phyloP scores from a whole-genome alignment of 2,329 filamentous ascomycete genomes.

The Colletotrichum liaoningense region DNA sequence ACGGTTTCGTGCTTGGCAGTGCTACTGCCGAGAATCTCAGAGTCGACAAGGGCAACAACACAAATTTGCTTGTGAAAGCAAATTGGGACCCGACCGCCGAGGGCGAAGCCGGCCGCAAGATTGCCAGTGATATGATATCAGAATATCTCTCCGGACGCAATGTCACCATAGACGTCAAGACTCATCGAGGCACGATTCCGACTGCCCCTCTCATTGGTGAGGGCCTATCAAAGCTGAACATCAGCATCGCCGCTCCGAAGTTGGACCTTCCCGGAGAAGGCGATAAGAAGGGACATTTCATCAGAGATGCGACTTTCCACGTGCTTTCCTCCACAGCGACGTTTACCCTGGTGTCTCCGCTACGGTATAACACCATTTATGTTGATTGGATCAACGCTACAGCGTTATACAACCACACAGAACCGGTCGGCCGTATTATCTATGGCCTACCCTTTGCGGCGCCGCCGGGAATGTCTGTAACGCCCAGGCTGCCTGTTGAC shows the following conservation, averaged over 20 bases:
- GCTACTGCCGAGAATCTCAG: slow-evolving; percentile 73
- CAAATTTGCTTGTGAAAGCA: slow-evolving; percentile 73
- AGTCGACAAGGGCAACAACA: slow-evolving; percentile 78
- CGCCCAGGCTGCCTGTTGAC: slow-evolving; percentile 83
- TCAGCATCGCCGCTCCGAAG: slow-evolving; percentile 78
- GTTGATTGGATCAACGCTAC: slow-evolving; percentile 86
- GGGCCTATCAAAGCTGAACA: slow-evolving; percentile 76
- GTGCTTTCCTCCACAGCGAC: slow-evolving; percentile 86
- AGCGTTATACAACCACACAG: slow-evolving; percentile 84
- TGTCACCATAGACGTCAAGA: slow-evolving; percentile 79
- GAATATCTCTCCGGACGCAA: slow-evolving; percentile 91
- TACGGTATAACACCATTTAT: slow-evolving; percentile 77
- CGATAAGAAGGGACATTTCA: slow-evolving; percentile 72
- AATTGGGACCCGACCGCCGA: slow-evolving; percentile 80
- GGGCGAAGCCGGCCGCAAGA: slow-evolving; percentile 68
- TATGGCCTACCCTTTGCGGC: slow-evolving; percentile 81
- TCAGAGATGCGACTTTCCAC: slow-evolving; percentile 88
- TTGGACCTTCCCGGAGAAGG: slow-evolving; percentile 67
- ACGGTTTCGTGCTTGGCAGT: slow-evolving; percentile 80
- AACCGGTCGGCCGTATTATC: slow-evolving; percentile 81
- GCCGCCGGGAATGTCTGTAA: slow-evolving; percentile 77
- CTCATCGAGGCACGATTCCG: slow-evolving; percentile 80
- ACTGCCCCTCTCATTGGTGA: slow-evolving; percentile 77
- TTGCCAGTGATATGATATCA: slow-evolving; percentile 81
- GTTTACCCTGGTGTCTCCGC: slow-evolving; percentile 85